These are phyloP conservation scores for Dipteronia sinensis DNA, from an alignment of 345 rosid genomes.

Conservation along the genomic window DNA sequence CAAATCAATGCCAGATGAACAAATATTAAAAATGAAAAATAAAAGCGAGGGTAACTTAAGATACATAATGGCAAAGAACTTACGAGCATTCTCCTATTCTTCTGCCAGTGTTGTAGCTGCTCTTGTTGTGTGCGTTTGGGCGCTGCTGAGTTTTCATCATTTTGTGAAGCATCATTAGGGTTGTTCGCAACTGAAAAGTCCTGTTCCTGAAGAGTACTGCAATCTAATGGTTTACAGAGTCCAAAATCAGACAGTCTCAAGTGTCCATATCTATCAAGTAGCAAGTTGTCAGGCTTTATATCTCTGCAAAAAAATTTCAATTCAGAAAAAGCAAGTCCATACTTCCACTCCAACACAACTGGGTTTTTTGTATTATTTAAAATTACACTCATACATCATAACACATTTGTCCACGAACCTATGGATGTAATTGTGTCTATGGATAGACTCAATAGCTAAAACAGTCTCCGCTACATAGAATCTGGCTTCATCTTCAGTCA, in stretches of 20 bases:
- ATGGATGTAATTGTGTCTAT: conserved; percentile 86
- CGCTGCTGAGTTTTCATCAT: conserved; percentile 43
- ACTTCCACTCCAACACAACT: conserved; percentile 1
- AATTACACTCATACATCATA: neutral
- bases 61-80: conserved; percentile 25
- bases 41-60: neutral
- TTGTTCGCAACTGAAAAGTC: conserved; percentile 56
- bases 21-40: neutral
- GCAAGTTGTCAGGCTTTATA: conserved; percentile 92
- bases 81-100: conserved; percentile 92
- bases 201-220: conserved; percentile 72
- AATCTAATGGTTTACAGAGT: conserved; percentile 88
- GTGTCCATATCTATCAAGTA: conserved; percentile 86
- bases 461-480: conserved; percentile 89
- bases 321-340: conserved; percentile 3
- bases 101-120: conserved; percentile 89
- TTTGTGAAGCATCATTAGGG: conserved; percentile 41
- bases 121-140: conserved; percentile 87
- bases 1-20: neutral
- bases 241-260: conserved; percentile 95
- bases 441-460: conserved; percentile 93
- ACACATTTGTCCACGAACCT: conserved; percentile 47
- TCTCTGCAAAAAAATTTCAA: conserved; percentile 53
- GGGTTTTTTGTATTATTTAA: neutral
- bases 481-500: conserved; percentile 85